phyloP scores from a whole-genome alignment of 345 rosid species.

The Microthlaspi erraticum region DNA sequence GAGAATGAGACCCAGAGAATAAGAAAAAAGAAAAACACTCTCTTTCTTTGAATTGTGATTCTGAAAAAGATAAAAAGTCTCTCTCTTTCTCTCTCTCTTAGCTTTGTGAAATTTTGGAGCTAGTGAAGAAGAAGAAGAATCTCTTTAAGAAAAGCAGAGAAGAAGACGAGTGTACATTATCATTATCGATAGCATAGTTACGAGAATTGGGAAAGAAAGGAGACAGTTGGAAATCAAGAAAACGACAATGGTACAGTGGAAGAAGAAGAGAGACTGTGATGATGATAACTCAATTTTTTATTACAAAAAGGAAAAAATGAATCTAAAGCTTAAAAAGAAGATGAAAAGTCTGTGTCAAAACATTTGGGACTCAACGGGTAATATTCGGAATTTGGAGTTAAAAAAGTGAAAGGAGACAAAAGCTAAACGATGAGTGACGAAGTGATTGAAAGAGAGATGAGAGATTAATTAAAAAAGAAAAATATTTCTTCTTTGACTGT shows the following conservation, averaged over 20 bases:
- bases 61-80: neutral
- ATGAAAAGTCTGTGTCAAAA: neutral
- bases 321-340: slow-evolving; percentile 13
- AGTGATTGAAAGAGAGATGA: slow-evolving; percentile 40
- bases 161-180: slow-evolving; percentile 34
- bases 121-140: slow-evolving; percentile 34
- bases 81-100: slow-evolving; percentile 1
- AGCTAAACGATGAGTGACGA: slow-evolving; percentile 32
- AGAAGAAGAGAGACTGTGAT: slow-evolving; percentile 17
- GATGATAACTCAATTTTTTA: neutral
- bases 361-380: slow-evolving; percentile 17
- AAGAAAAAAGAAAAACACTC: neutral
- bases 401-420: slow-evolving; percentile 37
- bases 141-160: slow-evolving; percentile 22
- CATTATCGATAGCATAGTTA: slow-evolving; percentile 34
- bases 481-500: slow-evolving; percentile 15
- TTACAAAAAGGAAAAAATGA: neutral
- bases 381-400: slow-evolving; percentile 30
- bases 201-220: slow-evolving; percentile 39
- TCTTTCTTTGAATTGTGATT: neutral
- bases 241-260: slow-evolving; percentile 43
- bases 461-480: slow-evolving; percentile 5
- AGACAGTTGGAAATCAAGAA: slow-evolving; percentile 35
- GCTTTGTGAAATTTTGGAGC: slow-evolving; percentile 30
- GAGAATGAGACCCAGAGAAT: neutral